These are phyloP conservation scores for Myriosclerotinia curreyana DNA, from an alignment of 2,329 filamentous ascomycete genomes.

Conservation along the genomic window DNA sequence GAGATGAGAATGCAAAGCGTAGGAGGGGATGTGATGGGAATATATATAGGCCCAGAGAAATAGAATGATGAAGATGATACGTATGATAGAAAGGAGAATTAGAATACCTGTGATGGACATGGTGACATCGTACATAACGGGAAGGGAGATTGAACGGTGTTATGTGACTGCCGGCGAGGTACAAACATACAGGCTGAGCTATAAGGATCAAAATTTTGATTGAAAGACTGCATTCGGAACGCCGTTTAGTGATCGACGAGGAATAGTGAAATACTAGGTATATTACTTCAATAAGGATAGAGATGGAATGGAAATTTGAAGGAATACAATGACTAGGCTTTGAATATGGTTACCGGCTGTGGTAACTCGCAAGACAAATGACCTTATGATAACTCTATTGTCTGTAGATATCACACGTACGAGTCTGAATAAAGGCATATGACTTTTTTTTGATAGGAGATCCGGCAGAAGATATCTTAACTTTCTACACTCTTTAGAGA, in stretches of 20 bases:
- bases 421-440: background rate
- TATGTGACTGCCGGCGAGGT: background rate
- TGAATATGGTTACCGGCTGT: background rate
- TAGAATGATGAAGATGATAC: background rate
- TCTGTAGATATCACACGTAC: background rate
- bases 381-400: background rate
- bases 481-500: background rate
- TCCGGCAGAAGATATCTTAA: background rate
- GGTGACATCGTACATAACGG: slow-evolving; percentile 11
- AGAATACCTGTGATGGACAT: background rate
- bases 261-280: too few relatives aligned
- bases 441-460: too few relatives aligned
- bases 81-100: background rate
- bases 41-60: background rate
- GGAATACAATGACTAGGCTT: background rate
- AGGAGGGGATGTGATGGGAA: background rate
- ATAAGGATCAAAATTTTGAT: background rate
- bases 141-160: background rate
- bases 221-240: too few relatives aligned
- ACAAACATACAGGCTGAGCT: background rate
- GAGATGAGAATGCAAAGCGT: background rate
- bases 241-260: fast-evolving
- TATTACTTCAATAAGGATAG: background rate
- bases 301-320: background rate
- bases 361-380: background rate